Evolutionary conservation across 768 basidiomycete genomes (phyloP).

Genomic region (Dacryopinax spathularia): DNA sequence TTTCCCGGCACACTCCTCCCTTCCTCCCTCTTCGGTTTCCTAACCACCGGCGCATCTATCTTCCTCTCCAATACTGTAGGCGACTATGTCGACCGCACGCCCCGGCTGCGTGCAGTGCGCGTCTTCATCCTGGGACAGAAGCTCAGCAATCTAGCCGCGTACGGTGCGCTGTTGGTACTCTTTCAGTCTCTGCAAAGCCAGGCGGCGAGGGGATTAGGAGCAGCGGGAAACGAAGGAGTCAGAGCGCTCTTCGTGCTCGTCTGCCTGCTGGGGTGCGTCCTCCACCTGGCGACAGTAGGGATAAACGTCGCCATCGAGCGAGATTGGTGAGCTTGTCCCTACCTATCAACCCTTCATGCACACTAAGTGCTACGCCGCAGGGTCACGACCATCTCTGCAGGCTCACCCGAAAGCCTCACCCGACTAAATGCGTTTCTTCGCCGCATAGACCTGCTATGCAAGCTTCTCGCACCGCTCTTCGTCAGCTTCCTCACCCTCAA

Average conservation of each 20-base stretch:
- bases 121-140: conserved; percentile 30
- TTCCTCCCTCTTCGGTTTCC: conserved; percentile 36
- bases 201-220: neutral
- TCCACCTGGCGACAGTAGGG: conserved; percentile 30
- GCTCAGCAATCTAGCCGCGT: conserved; percentile 23
- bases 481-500: conserved; percentile 31
- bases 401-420: conserved; percentile 25
- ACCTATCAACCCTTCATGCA: too few relatives aligned
- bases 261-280: conserved; percentile 24
- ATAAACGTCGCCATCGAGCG: conserved; percentile 36
- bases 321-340: conserved; percentile 37
- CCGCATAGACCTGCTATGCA: conserved; percentile 32
- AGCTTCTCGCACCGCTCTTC: conserved; percentile 38
- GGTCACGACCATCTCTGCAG: conserved; percentile 29
- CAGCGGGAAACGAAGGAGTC: conserved; percentile 5
- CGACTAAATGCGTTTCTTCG: conserved; percentile 31
- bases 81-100: conserved; percentile 28
- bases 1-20: conserved; percentile 35
- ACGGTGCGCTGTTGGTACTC: conserved; percentile 24
- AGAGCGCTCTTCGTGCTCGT: conserved; percentile 26
- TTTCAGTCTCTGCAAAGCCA: conserved; percentile 11
- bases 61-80: conserved; percentile 32
- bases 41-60: conserved; percentile 28
- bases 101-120: conserved; percentile 29
- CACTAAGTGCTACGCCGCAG: neutral